Evolutionary conservation across 2,329 filamentous ascomycete genomes (phyloP), one percentile per base, ranked within the genome.

Genomic region (Stemphylium beticola): DNA sequence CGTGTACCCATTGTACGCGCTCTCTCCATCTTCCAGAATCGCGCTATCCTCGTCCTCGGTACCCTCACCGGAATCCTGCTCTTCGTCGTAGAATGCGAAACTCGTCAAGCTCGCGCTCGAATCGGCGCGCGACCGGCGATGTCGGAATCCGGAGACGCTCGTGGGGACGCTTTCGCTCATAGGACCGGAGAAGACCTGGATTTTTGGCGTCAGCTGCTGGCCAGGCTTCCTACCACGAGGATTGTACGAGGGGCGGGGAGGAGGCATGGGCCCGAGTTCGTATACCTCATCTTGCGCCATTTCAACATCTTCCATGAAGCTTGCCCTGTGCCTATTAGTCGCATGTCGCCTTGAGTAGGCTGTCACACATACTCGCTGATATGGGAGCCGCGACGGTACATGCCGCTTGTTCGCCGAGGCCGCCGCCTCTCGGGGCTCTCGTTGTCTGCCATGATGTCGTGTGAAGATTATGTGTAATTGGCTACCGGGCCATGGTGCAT

Each of bases 151-250:
- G n/a, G 92, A 92, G 32, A 93, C 83, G 71, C 93, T 97, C 10
- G 91, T 95, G 1, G 95, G 95, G n/a, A 99, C 85, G 71, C 92
- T 97, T 78, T 99, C 95, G 49, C 92, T 93, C 69, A 97, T 87
- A 6, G 93, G 95, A 6, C 95, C 95, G 20, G 93, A 89, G 77
- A 93, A 99, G 42, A 96, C 85, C 83, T 85, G 67, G 65, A 70
- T 69, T 64, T 55, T 65, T 31, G 66, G 59, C 67, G 71, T 75
- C 71, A 75, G 72, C 66, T 68, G 69, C 49, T 69, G 68, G 66
- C 59, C 62, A 61, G 64, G 60, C 49, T 49, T 50, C 52, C 42
- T 55, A 34, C 49, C 49, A 42, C 47, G 46, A 41, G 50, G 46
- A 17, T 42, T 36, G 46, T 42, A 44, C 44, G 52, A 15, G 36